Evolutionary conservation across 192 early-diverging fungal species (phyloP).

Genomic region (Chytriomyces sp.): DNA sequence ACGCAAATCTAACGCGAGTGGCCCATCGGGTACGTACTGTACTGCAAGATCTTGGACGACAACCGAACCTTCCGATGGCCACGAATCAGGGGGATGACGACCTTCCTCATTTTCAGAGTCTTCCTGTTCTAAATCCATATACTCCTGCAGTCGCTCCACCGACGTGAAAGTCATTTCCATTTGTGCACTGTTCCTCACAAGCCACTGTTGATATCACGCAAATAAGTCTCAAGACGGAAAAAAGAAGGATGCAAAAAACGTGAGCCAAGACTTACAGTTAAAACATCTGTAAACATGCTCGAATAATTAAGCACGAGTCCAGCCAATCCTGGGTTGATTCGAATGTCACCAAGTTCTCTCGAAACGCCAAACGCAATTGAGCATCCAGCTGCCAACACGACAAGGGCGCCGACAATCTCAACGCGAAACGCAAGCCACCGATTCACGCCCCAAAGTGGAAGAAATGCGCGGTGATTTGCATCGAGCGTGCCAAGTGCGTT

Average conservation of each 20-base stretch:
- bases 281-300: conserved; percentile 77
- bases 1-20: conserved; percentile 19
- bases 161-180: conserved; percentile 85
- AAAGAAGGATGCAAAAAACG: not conserved
- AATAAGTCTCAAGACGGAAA: not conserved
- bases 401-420: conserved; percentile 76
- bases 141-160: conserved; percentile 80
- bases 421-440: conserved; percentile 66
- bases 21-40: conserved; percentile 12
- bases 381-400: conserved; percentile 74
- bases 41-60: conserved; percentile 16
- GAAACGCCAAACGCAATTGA: conserved; percentile 31
- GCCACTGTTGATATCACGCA: conserved; percentile 5
- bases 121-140: conserved; percentile 77
- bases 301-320: conserved; percentile 87
- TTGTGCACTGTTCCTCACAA: conserved; percentile 35
- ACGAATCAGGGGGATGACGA: conserved; percentile 29
- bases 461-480: conserved; percentile 84
- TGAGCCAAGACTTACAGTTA: conserved; percentile 24
- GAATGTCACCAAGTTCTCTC: not conserved
- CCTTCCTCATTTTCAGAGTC: conserved; percentile 48
- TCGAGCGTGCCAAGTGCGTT: conserved; percentile 46
- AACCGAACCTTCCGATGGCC: conserved; percentile 17
- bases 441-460: conserved; percentile 87
- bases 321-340: conserved; percentile 82